These are phyloP conservation scores for Kregervanrija pseudodelftensis DNA, from an alignment of 805 yeast genomes.

Conservation along the genomic window DNA sequence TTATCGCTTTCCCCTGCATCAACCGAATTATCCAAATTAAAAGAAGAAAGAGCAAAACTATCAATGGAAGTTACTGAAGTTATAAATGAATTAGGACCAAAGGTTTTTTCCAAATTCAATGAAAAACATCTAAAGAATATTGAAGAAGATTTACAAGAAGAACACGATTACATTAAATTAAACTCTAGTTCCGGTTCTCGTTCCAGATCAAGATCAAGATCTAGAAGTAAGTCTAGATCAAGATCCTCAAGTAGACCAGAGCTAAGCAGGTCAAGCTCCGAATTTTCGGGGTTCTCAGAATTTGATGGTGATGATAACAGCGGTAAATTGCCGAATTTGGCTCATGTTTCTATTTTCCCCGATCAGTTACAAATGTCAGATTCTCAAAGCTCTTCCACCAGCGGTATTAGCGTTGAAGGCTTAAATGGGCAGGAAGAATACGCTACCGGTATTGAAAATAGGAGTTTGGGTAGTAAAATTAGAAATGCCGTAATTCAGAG, in stretches of 20 bases:
- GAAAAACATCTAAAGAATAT: constrained; percentile 11
- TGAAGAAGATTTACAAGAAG: constrained; percentile 15
- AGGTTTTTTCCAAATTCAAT: constrained; percentile 72
- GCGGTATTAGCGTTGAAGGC: background rate
- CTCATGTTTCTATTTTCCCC: constrained; percentile 28
- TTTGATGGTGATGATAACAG: constrained; percentile 7
- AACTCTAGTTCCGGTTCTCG: constrained; percentile 13
- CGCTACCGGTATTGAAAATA: constrained; percentile 2
- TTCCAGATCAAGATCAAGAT: constrained; percentile 12
- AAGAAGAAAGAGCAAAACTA: constrained; percentile 52
- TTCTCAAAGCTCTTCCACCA: constrained; percentile 6
- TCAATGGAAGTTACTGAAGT: constrained; percentile 70
- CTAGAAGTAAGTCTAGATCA: constrained; percentile 8
- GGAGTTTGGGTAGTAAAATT: constrained; percentile 12
- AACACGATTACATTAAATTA: constrained; percentile 17
- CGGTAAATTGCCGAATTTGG: constrained; percentile 20
- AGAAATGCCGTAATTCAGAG: constrained; percentile 21
- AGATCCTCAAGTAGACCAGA: constrained; percentile 4
- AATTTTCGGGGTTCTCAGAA: constrained; percentile 24
- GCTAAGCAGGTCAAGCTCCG: constrained; percentile 15
- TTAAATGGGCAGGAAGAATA: background rate
- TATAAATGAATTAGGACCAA: constrained; percentile 78
- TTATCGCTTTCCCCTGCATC: constrained; percentile 49
- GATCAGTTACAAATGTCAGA: constrained; percentile 23
- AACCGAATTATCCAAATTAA: constrained; percentile 45